A percentile compares a stretch with the other conserved stretches of the same genome.
Conservation (phyloP, 208 protist species). For the Acanthamoeba healyi region DNA sequence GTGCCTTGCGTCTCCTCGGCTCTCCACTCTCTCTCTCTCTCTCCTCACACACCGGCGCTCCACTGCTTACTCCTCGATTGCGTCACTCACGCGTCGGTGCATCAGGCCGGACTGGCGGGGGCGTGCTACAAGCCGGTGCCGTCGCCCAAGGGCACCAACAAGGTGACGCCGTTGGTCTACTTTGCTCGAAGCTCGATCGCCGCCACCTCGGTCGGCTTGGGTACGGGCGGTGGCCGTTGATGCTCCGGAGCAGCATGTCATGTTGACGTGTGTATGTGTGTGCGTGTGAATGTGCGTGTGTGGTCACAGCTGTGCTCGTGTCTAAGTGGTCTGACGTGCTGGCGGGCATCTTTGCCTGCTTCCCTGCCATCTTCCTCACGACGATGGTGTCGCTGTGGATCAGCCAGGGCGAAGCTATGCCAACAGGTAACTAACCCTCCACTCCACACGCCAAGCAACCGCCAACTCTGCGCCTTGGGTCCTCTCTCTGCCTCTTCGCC, state of each 20-base stretch:
- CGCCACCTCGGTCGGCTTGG: neutral
- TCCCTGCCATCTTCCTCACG: conserved; percentile 56
- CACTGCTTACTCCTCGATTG: too few relatives aligned
- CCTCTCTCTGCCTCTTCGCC: neutral
- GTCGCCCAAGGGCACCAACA: conserved; percentile 34
- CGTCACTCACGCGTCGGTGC: too few relatives aligned
- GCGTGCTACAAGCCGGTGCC: conserved; percentile 41
- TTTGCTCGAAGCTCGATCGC: conserved; percentile 13
- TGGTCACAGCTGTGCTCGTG: conserved; percentile 41
- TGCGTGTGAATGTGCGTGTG: neutral
- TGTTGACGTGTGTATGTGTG: neutral
- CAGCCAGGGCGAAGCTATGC: conserved; percentile 57
- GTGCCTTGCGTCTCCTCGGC: neutral
- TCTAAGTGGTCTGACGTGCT: conserved; percentile 51
- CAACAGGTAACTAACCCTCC: neutral
- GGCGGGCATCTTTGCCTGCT: conserved; percentile 25
- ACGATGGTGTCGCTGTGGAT: conserved; percentile 53
- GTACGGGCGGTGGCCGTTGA: neutral
- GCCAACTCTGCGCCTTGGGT: too few relatives aligned
- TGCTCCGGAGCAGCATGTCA: neutral
- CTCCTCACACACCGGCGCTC: neutral
- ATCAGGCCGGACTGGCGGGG: neutral
- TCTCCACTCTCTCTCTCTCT: neutral
- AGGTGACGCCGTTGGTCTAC: conserved; percentile 30
- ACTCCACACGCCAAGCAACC: too few relatives aligned